Conservation (phyloP, 345 rosid genomes). For the Ceriops zippeliana region DNA sequence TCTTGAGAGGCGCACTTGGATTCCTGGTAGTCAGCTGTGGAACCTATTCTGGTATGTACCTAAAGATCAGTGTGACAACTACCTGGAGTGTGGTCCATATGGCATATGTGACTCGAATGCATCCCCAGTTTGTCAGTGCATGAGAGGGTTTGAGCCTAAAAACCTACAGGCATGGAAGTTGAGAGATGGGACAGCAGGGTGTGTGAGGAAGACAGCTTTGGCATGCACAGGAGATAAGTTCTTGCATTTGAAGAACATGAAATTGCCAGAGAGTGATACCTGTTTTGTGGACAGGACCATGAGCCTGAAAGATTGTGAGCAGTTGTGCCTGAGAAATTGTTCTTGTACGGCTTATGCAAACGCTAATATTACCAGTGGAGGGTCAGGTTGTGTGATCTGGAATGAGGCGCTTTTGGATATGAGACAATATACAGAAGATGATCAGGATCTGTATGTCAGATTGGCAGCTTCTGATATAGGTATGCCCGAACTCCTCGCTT, state of each 20-base stretch:
- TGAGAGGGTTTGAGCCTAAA: slow-evolving; percentile 58
- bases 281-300: slow-evolving; percentile 39
- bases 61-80: slow-evolving; percentile 71
- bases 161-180: slow-evolving; percentile 51
- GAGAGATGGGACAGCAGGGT: slow-evolving; percentile 64
- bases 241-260: slow-evolving; percentile 48
- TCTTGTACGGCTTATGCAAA: slow-evolving; percentile 50
- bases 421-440: slow-evolving; percentile 45
- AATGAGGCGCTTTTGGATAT: slow-evolving; percentile 36
- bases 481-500: slow-evolving; percentile 23
- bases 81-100: slow-evolving; percentile 55
- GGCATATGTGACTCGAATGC: slow-evolving; percentile 67
- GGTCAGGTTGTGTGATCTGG: slow-evolving; percentile 58
- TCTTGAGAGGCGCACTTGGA: slow-evolving; percentile 53
- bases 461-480: slow-evolving; percentile 80
- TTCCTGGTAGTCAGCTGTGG: slow-evolving; percentile 44
- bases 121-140: slow-evolving; percentile 71
- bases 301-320: slow-evolving; percentile 30
- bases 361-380: slow-evolving; percentile 32
- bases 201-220: slow-evolving; percentile 48
- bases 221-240: slow-evolving; percentile 53
- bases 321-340: slow-evolving; percentile 40
- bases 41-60: slow-evolving; percentile 72
- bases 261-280: slow-evolving; percentile 54
- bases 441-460: slow-evolving; percentile 69